Base-by-base conservation (phyloP, 306 rosid genomes). In the Herpetospermum pedunculosum region DNA sequence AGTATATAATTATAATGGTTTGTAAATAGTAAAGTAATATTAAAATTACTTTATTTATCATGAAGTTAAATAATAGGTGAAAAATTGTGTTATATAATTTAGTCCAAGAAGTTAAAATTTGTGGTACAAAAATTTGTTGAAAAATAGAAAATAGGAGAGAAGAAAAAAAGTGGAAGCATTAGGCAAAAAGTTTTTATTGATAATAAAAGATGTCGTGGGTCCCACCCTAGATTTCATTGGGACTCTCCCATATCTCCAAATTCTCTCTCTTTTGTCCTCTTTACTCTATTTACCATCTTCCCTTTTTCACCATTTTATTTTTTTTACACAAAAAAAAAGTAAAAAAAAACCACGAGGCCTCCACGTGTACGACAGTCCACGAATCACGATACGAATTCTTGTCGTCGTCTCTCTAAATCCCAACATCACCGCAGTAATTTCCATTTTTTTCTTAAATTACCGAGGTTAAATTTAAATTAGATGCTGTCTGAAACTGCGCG, bases 331-430 rank as follows among this genome's bases (percentile, higher is more conserved):
- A 25, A 4, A 4, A 23, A 23, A 54, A 4, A 4, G 3, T 23
- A 53, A 23, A 1, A 1, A 3, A 58, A 11, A 5, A 79, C 75
- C 80, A 85, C 46, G 70, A 62, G 44, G 82, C 48, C 30, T 14
- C 72, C 93, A 85, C 90, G 89, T 90, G 89, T 13, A 35, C 14
- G 44, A 38, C 38, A 57, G 54, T 28, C 28, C 72, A 54, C 63
- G 29, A 75, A 53, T 15, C 67, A 38, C 79, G 55, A 70, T 83
- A 77, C 53, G 15, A 40, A n/a, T 49, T 16, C 21, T 18, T 49
- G n/a, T n/a, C n/a, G 55, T 49, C 55, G 55, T 49, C 30, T 54
- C 5, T 23, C 4, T 57, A 29, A 53, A 14, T 28, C 40, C 34
- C 67, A 34, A 15, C 40, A 0, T 54, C 25, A 6, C 71, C 71